Evolutionary conservation across 2,329 filamentous ascomycete species (phyloP), one percentile per base, ranked within the genome.

Genomic region (Magnaporthiopsis poae): DNA sequence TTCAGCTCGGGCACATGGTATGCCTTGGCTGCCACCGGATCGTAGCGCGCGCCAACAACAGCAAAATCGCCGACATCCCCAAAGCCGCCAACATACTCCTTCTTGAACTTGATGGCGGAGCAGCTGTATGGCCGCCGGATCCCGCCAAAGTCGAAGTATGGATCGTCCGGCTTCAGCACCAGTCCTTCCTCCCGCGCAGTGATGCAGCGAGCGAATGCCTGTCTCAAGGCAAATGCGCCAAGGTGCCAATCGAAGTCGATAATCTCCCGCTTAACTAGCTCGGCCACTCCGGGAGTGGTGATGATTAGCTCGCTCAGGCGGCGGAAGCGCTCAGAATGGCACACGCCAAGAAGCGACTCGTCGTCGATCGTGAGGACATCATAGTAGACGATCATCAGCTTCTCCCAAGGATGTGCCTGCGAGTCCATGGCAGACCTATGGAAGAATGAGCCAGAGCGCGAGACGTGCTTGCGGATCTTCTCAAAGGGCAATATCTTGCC

Each of bases 21-120:
- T 9, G 81, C 79, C 62, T 80, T 81, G 9, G 88, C 89, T 68
- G 86, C 84, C 64, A 81, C 79, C 3, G 88, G 78, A 70, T 92
- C 85, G 71, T 89, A 92, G 25, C 86, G 86, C 7, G 86, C 92
- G 0, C 91, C 92, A 3, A 96, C 79, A 1, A 94, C 82, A 1
- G 90, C 88, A 73, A 96, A 90, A 74, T 96, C 93, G 12, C 90
- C 90, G 36, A 92, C 86, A 68, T 96, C 92, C 0, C 92, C 91
- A 73, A 94, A 86, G 2, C 86, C 86, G 33, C 84, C 81, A 56
- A 96, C 84, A 71, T 96, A 96, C 72, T 95, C 91, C 72, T 92
- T 92, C 76, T 96, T 96, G 60, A 96, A 76, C 76, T 96, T 96
- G 72, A 96, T 90, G 74, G 87, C 89, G 67, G 79, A 81, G 18